These are phyloP conservation scores for Neurospora discreta DNA, from an alignment of 495 filamentous ascomycete genomes.

Conservation along the genomic window DNA sequence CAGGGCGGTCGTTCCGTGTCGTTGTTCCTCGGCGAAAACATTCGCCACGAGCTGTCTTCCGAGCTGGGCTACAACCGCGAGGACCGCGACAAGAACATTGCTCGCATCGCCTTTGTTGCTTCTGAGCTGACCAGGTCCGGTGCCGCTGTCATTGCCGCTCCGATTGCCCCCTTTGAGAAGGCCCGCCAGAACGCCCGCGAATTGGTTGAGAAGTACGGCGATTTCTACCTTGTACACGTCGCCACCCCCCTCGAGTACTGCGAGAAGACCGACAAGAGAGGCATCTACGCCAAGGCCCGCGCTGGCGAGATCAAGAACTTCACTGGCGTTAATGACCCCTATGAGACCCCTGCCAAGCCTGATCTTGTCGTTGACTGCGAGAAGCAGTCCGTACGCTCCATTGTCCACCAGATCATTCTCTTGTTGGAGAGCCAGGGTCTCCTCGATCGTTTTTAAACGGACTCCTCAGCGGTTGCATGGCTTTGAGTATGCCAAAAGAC, in stretches of 20 bases:
- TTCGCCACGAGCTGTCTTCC: slow-evolving; percentile 82
- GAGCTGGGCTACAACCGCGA: slow-evolving; percentile 91
- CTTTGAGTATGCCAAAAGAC: background rate
- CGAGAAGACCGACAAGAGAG: slow-evolving; percentile 90
- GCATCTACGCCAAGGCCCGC: slow-evolving; percentile 77
- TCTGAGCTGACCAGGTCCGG: slow-evolving; percentile 87
- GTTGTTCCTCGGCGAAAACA: slow-evolving; percentile 87
- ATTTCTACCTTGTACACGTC: slow-evolving; percentile 92
- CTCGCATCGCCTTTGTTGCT: slow-evolving; percentile 91
- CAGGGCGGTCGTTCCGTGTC: slow-evolving; percentile 92
- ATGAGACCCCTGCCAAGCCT: slow-evolving; percentile 74
- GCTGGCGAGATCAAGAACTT: slow-evolving; percentile 94
- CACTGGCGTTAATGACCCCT: slow-evolving; percentile 96
- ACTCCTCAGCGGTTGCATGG: background rate
- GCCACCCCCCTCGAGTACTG: slow-evolving; percentile 83
- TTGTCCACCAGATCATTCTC: slow-evolving; percentile 93
- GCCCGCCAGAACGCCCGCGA: slow-evolving; percentile 67
- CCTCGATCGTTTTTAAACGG: slow-evolving; percentile 44
- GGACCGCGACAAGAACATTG: slow-evolving; percentile 92
- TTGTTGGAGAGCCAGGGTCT: slow-evolving; percentile 85
- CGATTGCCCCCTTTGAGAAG: slow-evolving; percentile 88
- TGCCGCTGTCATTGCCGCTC: slow-evolving; percentile 90
- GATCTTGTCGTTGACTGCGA: slow-evolving; percentile 75
- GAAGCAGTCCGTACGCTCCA: slow-evolving; percentile 79
- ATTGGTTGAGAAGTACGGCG: slow-evolving; percentile 74